Percentiles rank a stretch among this genome's conserved stretches.
Evolutionary conservation across 768 basidiomycete species (phyloP).

Genomic region (Symmetrospora coprosmae): DNA sequence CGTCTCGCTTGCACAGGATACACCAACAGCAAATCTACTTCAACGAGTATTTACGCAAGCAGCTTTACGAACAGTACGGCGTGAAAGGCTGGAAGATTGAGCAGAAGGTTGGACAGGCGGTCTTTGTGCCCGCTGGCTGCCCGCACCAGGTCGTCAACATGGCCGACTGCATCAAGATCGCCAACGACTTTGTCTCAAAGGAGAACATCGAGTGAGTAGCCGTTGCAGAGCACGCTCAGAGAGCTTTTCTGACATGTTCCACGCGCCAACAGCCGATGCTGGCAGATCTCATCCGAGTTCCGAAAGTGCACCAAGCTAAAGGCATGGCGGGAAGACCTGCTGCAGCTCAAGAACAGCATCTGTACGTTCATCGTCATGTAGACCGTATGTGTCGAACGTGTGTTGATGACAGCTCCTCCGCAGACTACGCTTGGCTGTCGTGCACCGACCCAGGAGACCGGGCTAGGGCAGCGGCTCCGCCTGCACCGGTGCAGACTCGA

Average conservation of each 20-base stretch:
- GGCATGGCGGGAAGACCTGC: constrained; percentile 87
- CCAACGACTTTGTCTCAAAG: constrained; percentile 85
- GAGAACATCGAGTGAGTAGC: constrained; percentile 56
- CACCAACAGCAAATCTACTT: constrained; percentile 80
- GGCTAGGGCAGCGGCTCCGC: too few relatives aligned
- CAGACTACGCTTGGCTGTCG: too few relatives aligned
- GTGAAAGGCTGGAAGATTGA: constrained; percentile 72
- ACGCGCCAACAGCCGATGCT: constrained; percentile 60
- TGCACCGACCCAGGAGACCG: too few relatives aligned
- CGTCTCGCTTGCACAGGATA: constrained; percentile 42
- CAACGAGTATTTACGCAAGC: constrained; percentile 52
- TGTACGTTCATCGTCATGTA: constrained; percentile 43
- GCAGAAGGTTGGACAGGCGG: constrained; percentile 79
- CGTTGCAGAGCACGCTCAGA: too few relatives aligned
- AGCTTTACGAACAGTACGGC: constrained; percentile 52
- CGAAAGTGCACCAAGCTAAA: constrained; percentile 71
- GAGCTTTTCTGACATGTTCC: too few relatives aligned
- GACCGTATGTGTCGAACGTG: too few relatives aligned
- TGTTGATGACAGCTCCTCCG: neutral
- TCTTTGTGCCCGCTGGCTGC: constrained; percentile 84
- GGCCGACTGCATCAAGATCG: constrained; percentile 85
- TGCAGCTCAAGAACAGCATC: constrained; percentile 81
- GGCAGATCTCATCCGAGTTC: constrained; percentile 71
- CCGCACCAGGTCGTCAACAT: constrained; percentile 55
- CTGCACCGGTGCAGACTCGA: too few relatives aligned